These are phyloP conservation scores for Pistacia vera DNA, from an alignment of 345 rosid species.

Conservation along the genomic window DNA sequence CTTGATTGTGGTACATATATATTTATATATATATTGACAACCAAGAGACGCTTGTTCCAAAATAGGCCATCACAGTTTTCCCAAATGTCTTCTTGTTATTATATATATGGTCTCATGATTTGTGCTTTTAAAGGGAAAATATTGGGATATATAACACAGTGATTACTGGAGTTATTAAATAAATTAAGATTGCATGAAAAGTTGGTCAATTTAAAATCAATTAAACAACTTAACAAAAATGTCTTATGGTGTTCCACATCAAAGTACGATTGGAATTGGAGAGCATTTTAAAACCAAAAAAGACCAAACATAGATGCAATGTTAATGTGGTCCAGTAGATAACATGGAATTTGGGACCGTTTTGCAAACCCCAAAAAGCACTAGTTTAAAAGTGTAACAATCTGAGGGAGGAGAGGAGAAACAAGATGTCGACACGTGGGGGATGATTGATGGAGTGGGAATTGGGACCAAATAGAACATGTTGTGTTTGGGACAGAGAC, in stretches of 20 bases:
- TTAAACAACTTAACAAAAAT: too few relatives aligned
- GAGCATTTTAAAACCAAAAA: too few relatives aligned
- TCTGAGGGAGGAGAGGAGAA: neutral
- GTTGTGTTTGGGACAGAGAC: constrained; percentile 35
- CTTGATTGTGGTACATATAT: neutral
- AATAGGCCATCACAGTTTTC: neutral
- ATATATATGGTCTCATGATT: neutral
- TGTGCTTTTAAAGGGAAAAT: neutral
- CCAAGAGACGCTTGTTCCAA: neutral
- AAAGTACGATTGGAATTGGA: too few relatives aligned
- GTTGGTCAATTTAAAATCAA: neutral
- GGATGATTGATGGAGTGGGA: neutral
- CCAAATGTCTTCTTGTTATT: constrained; percentile 1
- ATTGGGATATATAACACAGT: neutral
- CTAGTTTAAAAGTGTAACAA: neutral
- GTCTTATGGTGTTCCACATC: too few relatives aligned
- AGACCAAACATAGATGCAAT: neutral
- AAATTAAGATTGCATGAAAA: neutral
- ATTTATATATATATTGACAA: neutral
- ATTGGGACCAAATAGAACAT: constrained; percentile 29
- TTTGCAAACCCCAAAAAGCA: constrained; percentile 1
- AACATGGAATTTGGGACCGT: neutral
- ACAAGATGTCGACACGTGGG: constrained; percentile 1
- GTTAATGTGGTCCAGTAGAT: neutral
- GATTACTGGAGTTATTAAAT: neutral